These are phyloP conservation scores for Fusarium sarcochroum DNA, from an alignment of 2,329 filamentous ascomycete species.

Conservation along the genomic window DNA sequence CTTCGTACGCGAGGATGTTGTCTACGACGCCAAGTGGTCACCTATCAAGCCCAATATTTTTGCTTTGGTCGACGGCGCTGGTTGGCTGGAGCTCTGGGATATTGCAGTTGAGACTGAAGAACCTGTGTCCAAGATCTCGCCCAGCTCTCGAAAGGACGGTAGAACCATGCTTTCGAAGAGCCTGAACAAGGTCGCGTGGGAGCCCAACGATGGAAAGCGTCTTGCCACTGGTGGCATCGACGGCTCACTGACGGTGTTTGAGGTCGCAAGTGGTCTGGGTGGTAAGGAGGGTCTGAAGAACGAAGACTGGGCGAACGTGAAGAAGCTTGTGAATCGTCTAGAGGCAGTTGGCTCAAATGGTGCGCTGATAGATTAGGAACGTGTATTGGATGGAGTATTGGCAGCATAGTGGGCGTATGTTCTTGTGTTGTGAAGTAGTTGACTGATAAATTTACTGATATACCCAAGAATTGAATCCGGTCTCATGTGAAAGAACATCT, in stretches of 20 bases:
- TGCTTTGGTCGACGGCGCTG: conserved; percentile 92
- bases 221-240: conserved; percentile 94
- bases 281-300: conserved; percentile 86
- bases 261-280: conserved; percentile 85
- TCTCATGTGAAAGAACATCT: not conserved
- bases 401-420: conserved; percentile 32
- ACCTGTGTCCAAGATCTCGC: conserved; percentile 84
- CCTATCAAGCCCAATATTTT: conserved; percentile 95
- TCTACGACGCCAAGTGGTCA: conserved; percentile 97
- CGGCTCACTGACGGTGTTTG: conserved; percentile 91
- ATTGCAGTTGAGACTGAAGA: conserved; percentile 93
- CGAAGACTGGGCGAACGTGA: conserved; percentile 94
- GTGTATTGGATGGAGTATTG: conserved; percentile 35
- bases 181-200: conserved; percentile 95
- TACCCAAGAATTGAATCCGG: conserved; percentile 37
- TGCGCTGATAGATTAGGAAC: conserved; percentile 57
- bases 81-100: conserved; percentile 95
- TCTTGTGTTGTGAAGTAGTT: conserved; percentile 38
- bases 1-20: conserved; percentile 93
- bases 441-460: conserved; percentile 39
- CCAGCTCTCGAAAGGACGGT: conserved; percentile 75
- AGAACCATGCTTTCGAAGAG: conserved; percentile 83
- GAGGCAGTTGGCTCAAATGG: conserved; percentile 72
- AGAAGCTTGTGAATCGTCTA: conserved; percentile 85
- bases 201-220: conserved; percentile 87